A percentile compares a stretch with the other conserved stretches of the same genome.
Evolutionary conservation across 352 stramenopile species (phyloP).

Genomic region (Phytophthora colocasiae): DNA sequence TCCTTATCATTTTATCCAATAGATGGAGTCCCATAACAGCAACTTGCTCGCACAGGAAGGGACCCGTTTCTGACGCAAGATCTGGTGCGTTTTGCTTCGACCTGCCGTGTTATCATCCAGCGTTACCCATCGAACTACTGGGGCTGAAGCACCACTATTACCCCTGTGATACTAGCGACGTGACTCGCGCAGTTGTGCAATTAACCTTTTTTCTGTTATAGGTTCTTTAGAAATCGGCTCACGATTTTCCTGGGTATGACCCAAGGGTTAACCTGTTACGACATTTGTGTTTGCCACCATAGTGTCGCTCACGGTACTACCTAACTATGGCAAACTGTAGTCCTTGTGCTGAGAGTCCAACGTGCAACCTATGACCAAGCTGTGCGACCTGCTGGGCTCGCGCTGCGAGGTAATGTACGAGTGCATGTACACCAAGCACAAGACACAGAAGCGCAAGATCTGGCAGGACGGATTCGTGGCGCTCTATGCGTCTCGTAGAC

Average conservation of each 20-base stretch:
- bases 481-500: conserved; percentile 55
- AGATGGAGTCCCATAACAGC: too few relatives aligned
- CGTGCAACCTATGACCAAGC: conserved; percentile 52
- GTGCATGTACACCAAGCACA: conserved; percentile 91
- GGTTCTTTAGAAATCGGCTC: too few relatives aligned
- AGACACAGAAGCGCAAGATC: conserved; percentile 86
- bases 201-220: too few relatives aligned
- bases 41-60: background rate
- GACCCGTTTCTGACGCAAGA: conserved; percentile 7
- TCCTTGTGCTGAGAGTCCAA: too few relatives aligned
- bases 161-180: too few relatives aligned
- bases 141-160: too few relatives aligned
- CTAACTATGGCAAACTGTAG: too few relatives aligned
- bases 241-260: background rate
- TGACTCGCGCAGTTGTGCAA: too few relatives aligned
- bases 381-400: conserved; percentile 58
- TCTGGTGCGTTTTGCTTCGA: background rate
- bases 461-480: conserved; percentile 83
- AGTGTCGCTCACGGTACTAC: too few relatives aligned
- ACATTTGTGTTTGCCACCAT: background rate
- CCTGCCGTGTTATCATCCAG: background rate
- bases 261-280: background rate
- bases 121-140: background rate
- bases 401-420: conserved; percentile 59
- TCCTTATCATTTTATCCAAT: too few relatives aligned